These are phyloP conservation scores for Beauveria sp. DNA, from an alignment of 2,329 filamentous ascomycete species.

Conservation along the genomic window DNA sequence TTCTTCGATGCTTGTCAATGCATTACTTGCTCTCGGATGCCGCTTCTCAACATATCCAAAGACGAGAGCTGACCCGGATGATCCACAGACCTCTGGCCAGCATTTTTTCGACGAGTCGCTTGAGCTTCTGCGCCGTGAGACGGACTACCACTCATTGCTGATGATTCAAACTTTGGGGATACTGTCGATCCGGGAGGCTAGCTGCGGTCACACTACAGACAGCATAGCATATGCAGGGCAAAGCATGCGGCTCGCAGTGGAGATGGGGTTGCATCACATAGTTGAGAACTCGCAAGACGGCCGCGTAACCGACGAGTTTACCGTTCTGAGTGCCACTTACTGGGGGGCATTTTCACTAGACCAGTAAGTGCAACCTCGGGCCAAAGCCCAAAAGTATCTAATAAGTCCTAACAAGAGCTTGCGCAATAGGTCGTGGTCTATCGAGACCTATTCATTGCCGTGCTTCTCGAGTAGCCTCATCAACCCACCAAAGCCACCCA, in stretches of 20 bases:
- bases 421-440: conserved; percentile 48
- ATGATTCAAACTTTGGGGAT: conserved; percentile 71
- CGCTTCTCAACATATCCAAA: conserved; percentile 58
- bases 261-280: conserved; percentile 59
- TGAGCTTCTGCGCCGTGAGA: conserved; percentile 49
- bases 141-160: conserved; percentile 54
- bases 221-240: conserved; percentile 67
- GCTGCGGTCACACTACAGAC: conserved; percentile 58
- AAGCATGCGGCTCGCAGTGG: conserved; percentile 63
- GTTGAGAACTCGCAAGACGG: conserved; percentile 28
- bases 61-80: conserved; percentile 53
- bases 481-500: conserved; percentile 50
- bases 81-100: conserved; percentile 60
- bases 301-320: conserved; percentile 43
- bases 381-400: too few relatives aligned
- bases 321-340: conserved; percentile 51
- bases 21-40: conserved; percentile 57
- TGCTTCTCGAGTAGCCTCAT: conserved; percentile 50
- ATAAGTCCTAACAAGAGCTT: neutral
- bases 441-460: conserved; percentile 53
- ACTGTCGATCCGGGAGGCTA: conserved; percentile 68
- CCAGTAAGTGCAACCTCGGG: conserved; percentile 39
- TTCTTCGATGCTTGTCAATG: conserved; percentile 60
- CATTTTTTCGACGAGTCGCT: conserved; percentile 66
- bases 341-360: conserved; percentile 57